These are phyloP conservation scores for Penicillium tannophilum DNA, from an alignment of 495 filamentous ascomycete species.

Conservation along the genomic window DNA sequence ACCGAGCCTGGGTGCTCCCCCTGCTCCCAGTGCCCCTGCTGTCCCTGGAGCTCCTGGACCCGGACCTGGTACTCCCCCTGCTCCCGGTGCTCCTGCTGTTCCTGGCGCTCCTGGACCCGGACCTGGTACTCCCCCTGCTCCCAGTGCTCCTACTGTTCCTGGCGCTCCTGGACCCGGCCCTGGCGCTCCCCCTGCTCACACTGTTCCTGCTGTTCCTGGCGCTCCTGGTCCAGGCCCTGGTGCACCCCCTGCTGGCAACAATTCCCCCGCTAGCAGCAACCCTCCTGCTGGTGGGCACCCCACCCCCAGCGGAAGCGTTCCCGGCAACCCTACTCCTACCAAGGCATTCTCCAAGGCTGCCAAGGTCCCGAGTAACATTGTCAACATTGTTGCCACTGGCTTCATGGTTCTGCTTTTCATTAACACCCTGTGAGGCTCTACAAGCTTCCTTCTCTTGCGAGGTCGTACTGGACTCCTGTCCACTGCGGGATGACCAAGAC, in stretches of 20 bases:
- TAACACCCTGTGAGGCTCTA: background rate
- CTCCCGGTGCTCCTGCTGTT: too few species aligned
- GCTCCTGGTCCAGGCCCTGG: background rate
- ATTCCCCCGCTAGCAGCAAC: background rate
- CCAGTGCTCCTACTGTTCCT: too few species aligned
- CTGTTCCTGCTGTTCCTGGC: background rate
- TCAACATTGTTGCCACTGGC: background rate
- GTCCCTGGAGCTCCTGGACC: too few species aligned
- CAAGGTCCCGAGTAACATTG: background rate
- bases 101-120: too few species aligned
- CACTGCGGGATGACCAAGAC: background rate
- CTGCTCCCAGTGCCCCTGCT: background rate
- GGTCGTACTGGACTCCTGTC: background rate
- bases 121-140: too few species aligned
- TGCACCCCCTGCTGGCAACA: background rate
- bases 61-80: too few species aligned
- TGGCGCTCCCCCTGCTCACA: background rate
- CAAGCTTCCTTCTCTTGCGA: background rate
- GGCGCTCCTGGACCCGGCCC: background rate
- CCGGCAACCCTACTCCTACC: background rate
- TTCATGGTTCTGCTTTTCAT: background rate
- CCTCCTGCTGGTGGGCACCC: background rate
- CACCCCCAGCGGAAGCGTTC: background rate
- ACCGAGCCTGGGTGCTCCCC: background rate
- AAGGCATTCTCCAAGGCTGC: constrained; percentile 1